Evolutionary conservation across 495 filamentous ascomycete genomes (phyloP).

Genomic region (Tuber indicum): DNA sequence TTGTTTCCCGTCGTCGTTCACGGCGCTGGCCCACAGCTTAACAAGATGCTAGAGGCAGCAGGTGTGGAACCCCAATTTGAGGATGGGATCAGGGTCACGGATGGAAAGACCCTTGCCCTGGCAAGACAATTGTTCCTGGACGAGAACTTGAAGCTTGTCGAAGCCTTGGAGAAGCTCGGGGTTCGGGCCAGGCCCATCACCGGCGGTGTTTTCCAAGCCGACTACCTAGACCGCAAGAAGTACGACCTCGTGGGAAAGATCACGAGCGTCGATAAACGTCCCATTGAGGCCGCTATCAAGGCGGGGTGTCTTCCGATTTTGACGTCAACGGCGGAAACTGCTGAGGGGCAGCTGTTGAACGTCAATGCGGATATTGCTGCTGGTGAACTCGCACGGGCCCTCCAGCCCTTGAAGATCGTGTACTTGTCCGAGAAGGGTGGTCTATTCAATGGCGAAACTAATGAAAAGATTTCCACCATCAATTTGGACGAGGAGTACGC

Average conservation of each 20-base stretch:
- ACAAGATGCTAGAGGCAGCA: constrained; percentile 82
- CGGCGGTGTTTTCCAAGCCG: constrained; percentile 86
- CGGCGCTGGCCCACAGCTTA: constrained; percentile 92
- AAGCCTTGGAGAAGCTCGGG: constrained; percentile 84
- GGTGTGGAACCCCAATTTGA: constrained; percentile 95
- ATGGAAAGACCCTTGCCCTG: constrained; percentile 87
- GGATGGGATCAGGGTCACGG: constrained; percentile 91
- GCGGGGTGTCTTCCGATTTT: constrained; percentile 90
- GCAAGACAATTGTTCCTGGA: constrained; percentile 87
- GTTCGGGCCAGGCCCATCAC: constrained; percentile 88
- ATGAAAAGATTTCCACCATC: constrained; percentile 93
- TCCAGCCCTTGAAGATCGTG: constrained; percentile 95
- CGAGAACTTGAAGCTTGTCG: constrained; percentile 92
- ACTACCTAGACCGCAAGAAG: constrained; percentile 90
- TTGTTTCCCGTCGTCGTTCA: constrained; percentile 95
- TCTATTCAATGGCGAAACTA: constrained; percentile 84
- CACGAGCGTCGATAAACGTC: constrained; percentile 80
- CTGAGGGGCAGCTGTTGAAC: constrained; percentile 89
- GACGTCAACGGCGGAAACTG: constrained; percentile 93
- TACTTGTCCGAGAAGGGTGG: constrained; percentile 98
- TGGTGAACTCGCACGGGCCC: constrained; percentile 77
- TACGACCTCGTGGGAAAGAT: constrained; percentile 95
- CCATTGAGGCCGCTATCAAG: constrained; percentile 86
- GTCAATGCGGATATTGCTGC: constrained; percentile 97
- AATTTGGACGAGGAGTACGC: constrained; percentile 98